A percentile compares a stretch with the other conserved stretches of the same genome.
phyloP scores from a whole-genome alignment of 768 basidiomycete genomes.

The Leccinum arenicola region DNA sequence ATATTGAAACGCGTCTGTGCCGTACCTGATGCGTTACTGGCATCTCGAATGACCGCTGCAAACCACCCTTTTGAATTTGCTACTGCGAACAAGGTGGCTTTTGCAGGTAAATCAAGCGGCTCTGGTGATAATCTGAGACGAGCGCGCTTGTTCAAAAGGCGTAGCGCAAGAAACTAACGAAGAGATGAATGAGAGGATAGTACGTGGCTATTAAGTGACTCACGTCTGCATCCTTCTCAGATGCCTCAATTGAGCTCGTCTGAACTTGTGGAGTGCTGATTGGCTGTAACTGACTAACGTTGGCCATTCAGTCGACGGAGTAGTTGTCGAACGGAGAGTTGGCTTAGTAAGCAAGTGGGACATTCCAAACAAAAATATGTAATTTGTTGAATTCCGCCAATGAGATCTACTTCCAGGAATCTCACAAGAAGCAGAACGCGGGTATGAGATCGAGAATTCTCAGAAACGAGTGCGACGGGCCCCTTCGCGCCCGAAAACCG shows the following conservation, averaged over 20 bases:
- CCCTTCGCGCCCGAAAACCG: no score
- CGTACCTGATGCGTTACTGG: conserved; percentile 38
- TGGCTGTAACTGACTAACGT: conserved; percentile 33
- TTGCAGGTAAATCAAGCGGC: conserved; percentile 43
- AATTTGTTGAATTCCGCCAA: no score
- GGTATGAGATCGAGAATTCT: no score
- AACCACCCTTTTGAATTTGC: conserved; percentile 69
- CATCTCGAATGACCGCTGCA: conserved; percentile 49
- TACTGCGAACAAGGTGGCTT: conserved; percentile 54
- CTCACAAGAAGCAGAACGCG: no score
- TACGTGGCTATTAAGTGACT: not conserved
- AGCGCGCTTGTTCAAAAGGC: conserved; percentile 54
- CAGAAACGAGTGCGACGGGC: no score
- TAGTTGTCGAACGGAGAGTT: not conserved
- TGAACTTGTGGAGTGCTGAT: conserved; percentile 22
- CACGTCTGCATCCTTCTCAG: conserved; percentile 32
- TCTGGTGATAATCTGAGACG: conserved; percentile 61
- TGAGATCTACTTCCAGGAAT: no score
- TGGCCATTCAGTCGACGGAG: conserved; percentile 17
- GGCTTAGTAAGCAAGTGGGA: not conserved
- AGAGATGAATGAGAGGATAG: not conserved
- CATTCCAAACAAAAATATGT: no score
- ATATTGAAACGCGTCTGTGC: conserved; percentile 1
- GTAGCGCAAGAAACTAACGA: conserved; percentile 37
- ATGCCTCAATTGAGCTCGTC: conserved; percentile 21